phyloP scores from a whole-genome alignment of 2,329 filamentous ascomycete genomes.

The Onygena corvina region DNA sequence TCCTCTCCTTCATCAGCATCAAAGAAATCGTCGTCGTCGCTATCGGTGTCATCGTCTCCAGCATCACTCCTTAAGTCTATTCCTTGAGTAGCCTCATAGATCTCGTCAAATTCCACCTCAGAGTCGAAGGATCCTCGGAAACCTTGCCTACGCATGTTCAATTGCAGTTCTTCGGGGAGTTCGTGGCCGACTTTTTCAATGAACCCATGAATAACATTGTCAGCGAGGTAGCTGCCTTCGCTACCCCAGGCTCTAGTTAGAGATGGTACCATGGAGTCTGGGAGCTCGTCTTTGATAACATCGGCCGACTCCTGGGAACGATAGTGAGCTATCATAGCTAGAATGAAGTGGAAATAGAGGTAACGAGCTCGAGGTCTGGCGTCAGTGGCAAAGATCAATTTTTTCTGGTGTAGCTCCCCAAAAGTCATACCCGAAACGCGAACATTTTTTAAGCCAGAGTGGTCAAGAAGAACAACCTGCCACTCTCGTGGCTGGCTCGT shows the following conservation, averaged over 20 bases:
- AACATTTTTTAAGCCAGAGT: not conserved
- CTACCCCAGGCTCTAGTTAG: not conserved
- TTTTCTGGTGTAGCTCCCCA: not conserved
- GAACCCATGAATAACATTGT: not conserved
- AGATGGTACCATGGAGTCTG: not conserved
- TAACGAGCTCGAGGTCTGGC: not conserved
- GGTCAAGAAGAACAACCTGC: not conserved
- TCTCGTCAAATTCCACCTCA: not conserved
- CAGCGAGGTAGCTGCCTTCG: not conserved
- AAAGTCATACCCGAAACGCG: not conserved
- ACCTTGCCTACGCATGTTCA: not conserved
- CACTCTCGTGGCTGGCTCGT: too few relatives aligned
- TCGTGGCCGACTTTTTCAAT: not conserved
- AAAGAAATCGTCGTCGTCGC: not conserved
- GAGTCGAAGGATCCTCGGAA: not conserved
- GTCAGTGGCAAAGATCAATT: not conserved
- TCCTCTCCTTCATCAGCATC: not conserved
- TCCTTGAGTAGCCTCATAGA: not conserved
- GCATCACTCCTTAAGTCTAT: not conserved
- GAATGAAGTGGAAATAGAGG: constrained; percentile 1
- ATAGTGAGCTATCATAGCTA: not conserved
- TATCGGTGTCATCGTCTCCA: not conserved
- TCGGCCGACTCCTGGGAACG: not conserved
- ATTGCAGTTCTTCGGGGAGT: not conserved
- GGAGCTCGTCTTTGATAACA: not conserved